Evolutionary conservation across 2,329 filamentous ascomycete genomes (phyloP).

Genomic region (Juglanconis sp.): DNA sequence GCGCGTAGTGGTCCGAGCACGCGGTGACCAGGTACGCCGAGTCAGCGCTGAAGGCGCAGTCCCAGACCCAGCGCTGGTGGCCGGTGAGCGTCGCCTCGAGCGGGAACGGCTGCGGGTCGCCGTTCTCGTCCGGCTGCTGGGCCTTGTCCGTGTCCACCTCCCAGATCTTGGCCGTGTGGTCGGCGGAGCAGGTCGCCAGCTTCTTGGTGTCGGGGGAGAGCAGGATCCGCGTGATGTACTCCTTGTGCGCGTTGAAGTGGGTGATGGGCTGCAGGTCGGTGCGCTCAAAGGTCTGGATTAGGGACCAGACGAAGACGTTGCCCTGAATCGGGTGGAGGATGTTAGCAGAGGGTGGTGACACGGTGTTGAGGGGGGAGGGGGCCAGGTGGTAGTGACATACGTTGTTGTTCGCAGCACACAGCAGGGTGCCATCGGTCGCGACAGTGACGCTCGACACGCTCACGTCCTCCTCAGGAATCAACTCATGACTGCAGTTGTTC

Average conservation of each 20-base stretch:
- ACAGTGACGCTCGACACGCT: constrained; percentile 93
- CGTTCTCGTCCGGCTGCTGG: constrained; percentile 31
- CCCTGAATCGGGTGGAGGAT: constrained; percentile 53
- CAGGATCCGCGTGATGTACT: constrained; percentile 88
- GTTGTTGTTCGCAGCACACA: constrained; percentile 89
- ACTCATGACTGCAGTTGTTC: constrained; percentile 93
- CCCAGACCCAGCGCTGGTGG: constrained; percentile 96
- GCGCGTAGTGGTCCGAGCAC: constrained; percentile 88
- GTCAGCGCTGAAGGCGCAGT: constrained; percentile 92
- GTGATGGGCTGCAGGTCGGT: constrained; percentile 84
- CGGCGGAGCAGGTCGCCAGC: constrained; percentile 87
- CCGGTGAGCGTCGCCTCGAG: constrained; percentile 84
- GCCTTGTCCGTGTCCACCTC: constrained; percentile 70
- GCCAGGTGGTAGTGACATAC: constrained; percentile 44
- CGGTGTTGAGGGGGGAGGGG: not conserved
- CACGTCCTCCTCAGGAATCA: constrained; percentile 94
- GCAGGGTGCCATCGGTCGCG: constrained; percentile 85
- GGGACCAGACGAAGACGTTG: constrained; percentile 95
- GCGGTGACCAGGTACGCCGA: constrained; percentile 91
- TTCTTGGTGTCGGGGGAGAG: constrained; percentile 93
- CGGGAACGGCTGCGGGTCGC: constrained; percentile 58
- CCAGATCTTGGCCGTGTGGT: constrained; percentile 96
- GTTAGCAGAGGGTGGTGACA: not conserved
- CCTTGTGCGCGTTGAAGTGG: constrained; percentile 85
- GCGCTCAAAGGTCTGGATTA: constrained; percentile 77